Percentiles rank a stretch among this genome's conserved stretches.
Evolutionary conservation across 352 stramenopile species (phyloP).

Genomic region (Phytopythium mirpurense): DNA sequence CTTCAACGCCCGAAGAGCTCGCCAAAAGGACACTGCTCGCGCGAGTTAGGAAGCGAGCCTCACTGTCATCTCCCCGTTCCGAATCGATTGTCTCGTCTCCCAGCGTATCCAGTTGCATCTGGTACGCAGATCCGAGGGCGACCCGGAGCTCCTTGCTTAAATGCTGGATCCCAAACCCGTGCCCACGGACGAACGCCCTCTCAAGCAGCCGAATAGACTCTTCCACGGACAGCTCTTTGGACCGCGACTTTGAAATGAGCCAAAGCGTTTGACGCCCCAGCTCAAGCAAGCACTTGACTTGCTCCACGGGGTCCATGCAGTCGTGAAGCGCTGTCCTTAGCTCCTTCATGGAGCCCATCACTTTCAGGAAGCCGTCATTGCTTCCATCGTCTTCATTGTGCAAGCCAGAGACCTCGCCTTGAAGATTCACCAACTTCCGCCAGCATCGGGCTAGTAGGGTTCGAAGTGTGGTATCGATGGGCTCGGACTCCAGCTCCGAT

Average conservation of each 20-base stretch:
- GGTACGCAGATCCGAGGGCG: constrained; percentile 42
- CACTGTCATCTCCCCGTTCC: constrained; percentile 1
- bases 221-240: constrained; percentile 14
- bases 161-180: constrained; percentile 37
- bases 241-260: not conserved
- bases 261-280: constrained; percentile 27
- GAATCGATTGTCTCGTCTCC: constrained; percentile 2
- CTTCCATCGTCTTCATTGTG: not conserved
- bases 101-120: constrained; percentile 24
- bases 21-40: constrained; percentile 31
- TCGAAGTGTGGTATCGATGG: not conserved
- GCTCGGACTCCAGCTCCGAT: not conserved
- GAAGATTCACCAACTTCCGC: constrained; percentile 37
- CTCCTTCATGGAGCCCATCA: constrained; percentile 38
- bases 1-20: constrained; percentile 20
- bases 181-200: constrained; percentile 14
- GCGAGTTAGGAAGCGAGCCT: constrained; percentile 25
- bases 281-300: constrained; percentile 39
- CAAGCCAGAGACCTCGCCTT: not conserved
- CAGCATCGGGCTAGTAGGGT: constrained; percentile 32
- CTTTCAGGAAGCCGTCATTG: not conserved
- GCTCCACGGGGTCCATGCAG: constrained; percentile 38
- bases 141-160: constrained; percentile 38
- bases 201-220: constrained; percentile 14
- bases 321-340: constrained; percentile 34